These are phyloP conservation scores for Turritis glabra DNA, from an alignment of 345 rosid species.

Conservation along the genomic window DNA sequence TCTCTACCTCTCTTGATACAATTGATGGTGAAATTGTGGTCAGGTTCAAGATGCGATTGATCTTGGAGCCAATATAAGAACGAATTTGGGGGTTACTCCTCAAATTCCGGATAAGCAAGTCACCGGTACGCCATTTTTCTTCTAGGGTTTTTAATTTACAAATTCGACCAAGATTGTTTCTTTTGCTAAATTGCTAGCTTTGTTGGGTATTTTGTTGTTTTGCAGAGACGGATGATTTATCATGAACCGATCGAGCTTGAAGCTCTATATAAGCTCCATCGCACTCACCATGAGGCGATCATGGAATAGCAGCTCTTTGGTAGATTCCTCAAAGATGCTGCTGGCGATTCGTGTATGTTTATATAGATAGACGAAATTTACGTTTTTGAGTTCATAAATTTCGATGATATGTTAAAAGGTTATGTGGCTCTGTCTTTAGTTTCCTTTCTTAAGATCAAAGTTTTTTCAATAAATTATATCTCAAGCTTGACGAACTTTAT, in stretches of 20 bases:
- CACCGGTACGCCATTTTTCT: constrained; percentile 15
- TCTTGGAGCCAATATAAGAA: constrained; percentile 49
- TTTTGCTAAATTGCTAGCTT: neutral
- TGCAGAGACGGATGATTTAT: constrained; percentile 31
- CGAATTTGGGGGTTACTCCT: constrained; percentile 40
- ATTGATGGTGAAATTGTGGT: neutral
- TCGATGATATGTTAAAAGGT: neutral
- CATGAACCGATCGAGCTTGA: neutral
- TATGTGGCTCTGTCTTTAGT: neutral
- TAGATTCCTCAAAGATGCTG: neutral
- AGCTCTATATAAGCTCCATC: neutral
- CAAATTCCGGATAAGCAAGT: constrained; percentile 29
- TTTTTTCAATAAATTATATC: neutral
- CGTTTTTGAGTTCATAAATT: neutral
- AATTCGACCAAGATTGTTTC: neutral
- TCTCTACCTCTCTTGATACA: neutral
- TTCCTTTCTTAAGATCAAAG: no score
- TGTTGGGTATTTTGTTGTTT: neutral
- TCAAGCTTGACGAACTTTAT: neutral
- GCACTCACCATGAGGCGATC: neutral
- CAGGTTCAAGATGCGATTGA: constrained; percentile 62
- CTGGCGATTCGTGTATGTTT: neutral
- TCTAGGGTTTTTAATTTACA: neutral
- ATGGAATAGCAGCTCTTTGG: neutral
- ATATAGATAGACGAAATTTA: neutral